These are phyloP conservation scores for Quercus ilex DNA, from an alignment of 306 rosid species.

Conservation along the genomic window DNA sequence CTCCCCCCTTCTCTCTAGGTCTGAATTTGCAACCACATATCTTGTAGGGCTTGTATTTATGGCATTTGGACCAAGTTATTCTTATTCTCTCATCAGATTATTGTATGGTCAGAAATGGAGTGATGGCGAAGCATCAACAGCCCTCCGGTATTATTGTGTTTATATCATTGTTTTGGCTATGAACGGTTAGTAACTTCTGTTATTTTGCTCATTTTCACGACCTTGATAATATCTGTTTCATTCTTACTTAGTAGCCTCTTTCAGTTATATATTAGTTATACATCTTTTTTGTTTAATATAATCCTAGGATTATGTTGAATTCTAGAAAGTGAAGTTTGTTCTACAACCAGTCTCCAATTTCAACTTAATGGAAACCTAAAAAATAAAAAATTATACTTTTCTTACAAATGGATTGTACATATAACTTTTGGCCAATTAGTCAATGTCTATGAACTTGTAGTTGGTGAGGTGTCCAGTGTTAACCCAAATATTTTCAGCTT, in stretches of 20 bases:
- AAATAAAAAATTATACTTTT: neutral
- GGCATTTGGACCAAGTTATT: conserved; percentile 95
- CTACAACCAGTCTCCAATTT: neutral
- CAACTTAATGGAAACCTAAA: neutral
- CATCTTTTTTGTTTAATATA: neutral
- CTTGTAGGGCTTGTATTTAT: conserved; percentile 77
- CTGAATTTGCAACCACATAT: conserved; percentile 26
- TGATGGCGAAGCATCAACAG: conserved; percentile 90
- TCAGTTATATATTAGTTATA: neutral
- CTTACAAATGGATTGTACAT: neutral
- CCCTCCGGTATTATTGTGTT: conserved; percentile 76
- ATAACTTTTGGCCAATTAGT: neutral
- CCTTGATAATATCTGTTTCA: neutral
- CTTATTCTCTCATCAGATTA: conserved; percentile 88
- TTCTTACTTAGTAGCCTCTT: neutral
- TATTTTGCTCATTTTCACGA: conserved; percentile 2
- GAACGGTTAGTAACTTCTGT: conserved; percentile 67
- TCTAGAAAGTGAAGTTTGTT: neutral
- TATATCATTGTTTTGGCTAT: conserved; percentile 86
- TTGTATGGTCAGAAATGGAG: conserved; percentile 91
- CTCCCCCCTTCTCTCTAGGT: conserved; percentile 11
- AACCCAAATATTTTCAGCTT: conserved; percentile 7
- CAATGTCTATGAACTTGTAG: neutral
- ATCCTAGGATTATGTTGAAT: neutral
- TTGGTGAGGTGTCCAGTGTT: neutral